Conservation (phyloP, 345 rosid genomes). For the Moricandia moricandioides region DNA sequence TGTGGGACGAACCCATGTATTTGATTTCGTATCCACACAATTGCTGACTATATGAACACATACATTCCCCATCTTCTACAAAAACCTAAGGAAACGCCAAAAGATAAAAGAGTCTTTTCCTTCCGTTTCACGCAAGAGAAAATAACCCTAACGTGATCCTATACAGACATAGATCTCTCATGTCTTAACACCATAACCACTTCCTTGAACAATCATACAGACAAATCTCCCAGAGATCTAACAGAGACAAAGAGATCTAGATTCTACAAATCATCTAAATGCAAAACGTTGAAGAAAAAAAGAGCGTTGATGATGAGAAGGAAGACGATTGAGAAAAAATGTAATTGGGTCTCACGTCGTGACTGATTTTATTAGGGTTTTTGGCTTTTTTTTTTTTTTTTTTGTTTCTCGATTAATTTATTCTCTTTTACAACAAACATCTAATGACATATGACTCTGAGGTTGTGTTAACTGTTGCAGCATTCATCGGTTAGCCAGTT, state of each 20-base stretch:
- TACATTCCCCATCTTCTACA: slow-evolving; percentile 64
- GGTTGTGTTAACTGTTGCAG: slow-evolving; percentile 16
- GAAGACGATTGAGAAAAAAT: slow-evolving; percentile 19
- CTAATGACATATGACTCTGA: slow-evolving; percentile 24
- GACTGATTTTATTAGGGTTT: slow-evolving; percentile 40
- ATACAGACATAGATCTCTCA: slow-evolving; percentile 22
- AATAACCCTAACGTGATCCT: slow-evolving; percentile 13
- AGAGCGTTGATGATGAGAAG: slow-evolving; percentile 8
- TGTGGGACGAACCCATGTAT: slow-evolving; percentile 43
- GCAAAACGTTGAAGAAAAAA: background rate
- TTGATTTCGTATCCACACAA: slow-evolving; percentile 47
- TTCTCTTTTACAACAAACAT: slow-evolving; percentile 16
- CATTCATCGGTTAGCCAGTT: slow-evolving; percentile 13
- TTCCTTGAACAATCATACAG: slow-evolving; percentile 25
- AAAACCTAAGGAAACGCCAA: background rate
- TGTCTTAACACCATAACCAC: slow-evolving; percentile 20
- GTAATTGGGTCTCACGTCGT: slow-evolving; percentile 39
- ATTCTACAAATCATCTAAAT: background rate
- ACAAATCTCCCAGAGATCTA: slow-evolving; percentile 23
- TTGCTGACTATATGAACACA: slow-evolving; percentile 40
- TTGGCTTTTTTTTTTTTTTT: background rate
- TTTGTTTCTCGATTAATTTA: slow-evolving; percentile 10
- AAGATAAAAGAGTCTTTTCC: background rate
- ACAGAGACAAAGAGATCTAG: background rate
- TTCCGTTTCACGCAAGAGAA: slow-evolving; percentile 36